Base-by-base conservation (phyloP, 2,329 filamentous ascomycete genomes). In the Calonectria ilicicola region DNA sequence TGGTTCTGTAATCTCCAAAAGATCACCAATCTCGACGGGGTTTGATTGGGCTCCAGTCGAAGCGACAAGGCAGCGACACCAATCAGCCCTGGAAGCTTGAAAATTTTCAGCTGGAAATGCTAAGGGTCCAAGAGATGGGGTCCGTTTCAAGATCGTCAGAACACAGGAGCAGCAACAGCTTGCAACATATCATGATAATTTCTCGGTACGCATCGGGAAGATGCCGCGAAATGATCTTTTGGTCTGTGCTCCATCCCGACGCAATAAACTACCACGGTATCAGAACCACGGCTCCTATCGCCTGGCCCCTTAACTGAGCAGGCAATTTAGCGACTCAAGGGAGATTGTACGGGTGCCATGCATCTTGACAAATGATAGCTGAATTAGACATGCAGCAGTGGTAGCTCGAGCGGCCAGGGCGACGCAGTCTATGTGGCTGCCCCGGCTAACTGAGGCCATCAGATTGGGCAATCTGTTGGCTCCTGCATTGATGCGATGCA, bases 401-500 rank as follows among this genome's bases (percentile, higher is more conserved):
- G 15, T 29, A 23, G 49, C 29, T 63, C 40, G 35, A 44, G 58
- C 38, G 27, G 15, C 35, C 23, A 40, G 8, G 38, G 32, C 53
- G 21, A 49, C 60, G 35, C 15, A 67, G 40, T 35, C 65, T 46
- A 44, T 46, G 65, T 56, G 29, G 58, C 63, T 71, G 56, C 67
- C 72, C 67, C 27, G 66, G 58, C 68, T 70, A 60, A 44, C 53
- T 71, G 69, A 70, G 26, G 64, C 56, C 35, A 10, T 47, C 26
- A 53, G 53, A 67, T 67, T 78, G 70, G 70, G 9, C 66, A 67
- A 73, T 75, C 72, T 69, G 32, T 58, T 58, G 49, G 40, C 65
- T 76, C 53, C 69, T 76, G 75, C 66, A 75, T 74, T 63, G 68
- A 68, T 67, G 64, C 70, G 71, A 71, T 72, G 64, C 69, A 60